A percentile compares a stretch with the other conserved stretches of the same genome.
Conservation (phyloP, 805 yeast genomes). For the Danielia reshetovae region DNA sequence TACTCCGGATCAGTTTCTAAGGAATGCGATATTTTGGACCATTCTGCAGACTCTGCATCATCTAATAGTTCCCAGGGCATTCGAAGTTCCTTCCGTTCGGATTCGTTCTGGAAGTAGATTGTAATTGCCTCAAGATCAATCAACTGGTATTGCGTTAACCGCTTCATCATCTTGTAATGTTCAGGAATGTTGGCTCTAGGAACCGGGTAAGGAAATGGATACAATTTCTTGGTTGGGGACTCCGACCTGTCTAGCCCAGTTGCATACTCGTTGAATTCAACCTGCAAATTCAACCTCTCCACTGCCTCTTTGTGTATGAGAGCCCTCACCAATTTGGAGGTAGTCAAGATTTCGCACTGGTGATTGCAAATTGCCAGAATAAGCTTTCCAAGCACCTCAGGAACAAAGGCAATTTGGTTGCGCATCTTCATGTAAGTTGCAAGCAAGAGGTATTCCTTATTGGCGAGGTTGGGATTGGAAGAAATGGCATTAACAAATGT, state of each 20-base stretch:
- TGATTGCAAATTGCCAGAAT: slow-evolving; percentile 6
- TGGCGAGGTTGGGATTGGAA: slow-evolving; percentile 5
- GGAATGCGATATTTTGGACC: slow-evolving; percentile 3
- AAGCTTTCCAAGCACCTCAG: slow-evolving; percentile 10
- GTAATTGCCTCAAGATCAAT: slow-evolving; percentile 11
- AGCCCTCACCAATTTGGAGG: slow-evolving; percentile 9
- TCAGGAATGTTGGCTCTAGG: slow-evolving; percentile 8
- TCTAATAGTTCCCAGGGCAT: slow-evolving; percentile 11
- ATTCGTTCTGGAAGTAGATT: slow-evolving; percentile 1
- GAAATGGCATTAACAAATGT: slow-evolving; percentile 8
- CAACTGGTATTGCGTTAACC: slow-evolving; percentile 7
- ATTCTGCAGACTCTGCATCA: slow-evolving; percentile 3
- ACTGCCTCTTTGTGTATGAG: slow-evolving; percentile 13
- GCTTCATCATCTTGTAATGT: slow-evolving; percentile 13
- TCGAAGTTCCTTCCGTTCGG: not conserved
- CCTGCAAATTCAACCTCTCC: slow-evolving; percentile 7
- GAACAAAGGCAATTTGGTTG: not conserved
- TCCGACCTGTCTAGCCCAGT: not conserved
- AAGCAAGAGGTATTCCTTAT: slow-evolving; percentile 1
- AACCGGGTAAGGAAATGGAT: slow-evolving; percentile 6
- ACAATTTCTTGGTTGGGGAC: not conserved
- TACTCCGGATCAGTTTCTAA: slow-evolving; percentile 1
- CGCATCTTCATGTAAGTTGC: not conserved
- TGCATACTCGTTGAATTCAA: slow-evolving; percentile 3
- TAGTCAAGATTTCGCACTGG: slow-evolving; percentile 1